phyloP scores from a whole-genome alignment of 2,329 filamentous ascomycete species.

The Cordyceps fumosorosea region DNA sequence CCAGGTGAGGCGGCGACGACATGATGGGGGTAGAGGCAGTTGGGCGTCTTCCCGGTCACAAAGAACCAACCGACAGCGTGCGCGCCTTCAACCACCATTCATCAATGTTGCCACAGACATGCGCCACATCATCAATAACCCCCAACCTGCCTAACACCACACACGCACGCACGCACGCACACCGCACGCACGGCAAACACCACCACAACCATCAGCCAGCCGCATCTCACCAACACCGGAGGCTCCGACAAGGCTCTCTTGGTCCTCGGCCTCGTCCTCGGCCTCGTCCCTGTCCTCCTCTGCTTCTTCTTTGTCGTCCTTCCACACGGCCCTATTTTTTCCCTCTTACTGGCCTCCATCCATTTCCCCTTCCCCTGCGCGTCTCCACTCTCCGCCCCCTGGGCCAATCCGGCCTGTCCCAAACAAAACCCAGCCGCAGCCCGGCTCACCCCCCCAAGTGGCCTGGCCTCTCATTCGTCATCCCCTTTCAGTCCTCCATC shows the following conservation, averaged over 20 bases:
- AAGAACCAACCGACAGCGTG: neutral
- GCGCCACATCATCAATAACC: neutral
- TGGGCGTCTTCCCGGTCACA: neutral
- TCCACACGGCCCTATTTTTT: no score
- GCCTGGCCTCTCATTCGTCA: neutral
- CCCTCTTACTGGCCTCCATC: no score
- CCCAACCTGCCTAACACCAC: no score
- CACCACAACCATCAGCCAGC: neutral
- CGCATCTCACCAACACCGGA: neutral
- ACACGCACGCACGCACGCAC: neutral
- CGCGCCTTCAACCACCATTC: neutral
- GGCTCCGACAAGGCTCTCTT: neutral
- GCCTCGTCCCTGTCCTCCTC: no score
- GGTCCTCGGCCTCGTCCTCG: no score
- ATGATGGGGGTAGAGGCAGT: neutral
- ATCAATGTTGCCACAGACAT: neutral
- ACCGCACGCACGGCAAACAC: neutral
- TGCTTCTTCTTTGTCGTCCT: no score
- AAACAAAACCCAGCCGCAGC: slow-evolving; percentile 5
- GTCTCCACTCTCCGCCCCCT: slow-evolving; percentile 8
- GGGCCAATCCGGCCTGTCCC: slow-evolving; percentile 2
- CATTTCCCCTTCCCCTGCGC: neutral
- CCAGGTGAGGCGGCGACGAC: slow-evolving; percentile 5
- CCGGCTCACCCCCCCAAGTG: neutral
- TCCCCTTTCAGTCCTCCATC: neutral